These are phyloP conservation scores for Clarireedia monteithiana DNA, from an alignment of 2,329 filamentous ascomycete genomes.

Conservation along the genomic window DNA sequence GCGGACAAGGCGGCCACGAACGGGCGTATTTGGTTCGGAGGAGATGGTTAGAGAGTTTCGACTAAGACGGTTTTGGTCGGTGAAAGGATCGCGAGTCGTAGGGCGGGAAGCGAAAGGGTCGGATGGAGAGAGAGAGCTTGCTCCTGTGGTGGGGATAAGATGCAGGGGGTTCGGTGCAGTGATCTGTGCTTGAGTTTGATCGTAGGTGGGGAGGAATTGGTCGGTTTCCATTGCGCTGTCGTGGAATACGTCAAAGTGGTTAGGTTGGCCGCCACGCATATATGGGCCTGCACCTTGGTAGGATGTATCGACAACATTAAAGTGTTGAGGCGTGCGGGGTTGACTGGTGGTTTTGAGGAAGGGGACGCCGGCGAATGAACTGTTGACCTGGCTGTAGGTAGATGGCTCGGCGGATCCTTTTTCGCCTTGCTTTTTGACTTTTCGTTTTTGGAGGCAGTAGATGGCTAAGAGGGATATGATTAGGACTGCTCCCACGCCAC, in stretches of 20 bases:
- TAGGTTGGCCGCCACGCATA: slow-evolving; percentile 12
- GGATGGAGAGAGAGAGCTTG: not conserved
- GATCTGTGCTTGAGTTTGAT: not conserved
- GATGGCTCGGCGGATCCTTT: slow-evolving; percentile 8
- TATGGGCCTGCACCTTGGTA: slow-evolving; percentile 3
- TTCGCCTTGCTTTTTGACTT: slow-evolving; percentile 7
- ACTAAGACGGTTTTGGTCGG: slow-evolving; percentile 4
- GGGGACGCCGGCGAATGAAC: slow-evolving; percentile 16
- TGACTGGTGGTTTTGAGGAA: slow-evolving; percentile 10
- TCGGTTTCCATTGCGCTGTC: slow-evolving; percentile 8
- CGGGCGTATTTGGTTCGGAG: not conserved
- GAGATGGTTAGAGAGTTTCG: not conserved
- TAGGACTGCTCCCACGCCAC: slow-evolving; percentile 14
- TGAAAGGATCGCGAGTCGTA: not conserved
- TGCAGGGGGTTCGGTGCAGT: not conserved
- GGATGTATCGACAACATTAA: slow-evolving; percentile 3
- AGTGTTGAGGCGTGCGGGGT: slow-evolving; percentile 3
- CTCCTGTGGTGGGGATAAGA: not conserved
- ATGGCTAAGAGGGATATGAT: slow-evolving; percentile 14
- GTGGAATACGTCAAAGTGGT: slow-evolving; percentile 7
- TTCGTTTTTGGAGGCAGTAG: slow-evolving; percentile 13
- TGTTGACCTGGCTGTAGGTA: slow-evolving; percentile 17
- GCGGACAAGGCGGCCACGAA: not conserved
- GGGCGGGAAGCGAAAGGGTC: slow-evolving; percentile 5
- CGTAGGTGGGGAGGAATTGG: slow-evolving; percentile 11